These are phyloP conservation scores for Anthoceros angustus DNA, from an alignment of 225 moss, liverwort and hornwort genomes.

Conservation along the genomic window DNA sequence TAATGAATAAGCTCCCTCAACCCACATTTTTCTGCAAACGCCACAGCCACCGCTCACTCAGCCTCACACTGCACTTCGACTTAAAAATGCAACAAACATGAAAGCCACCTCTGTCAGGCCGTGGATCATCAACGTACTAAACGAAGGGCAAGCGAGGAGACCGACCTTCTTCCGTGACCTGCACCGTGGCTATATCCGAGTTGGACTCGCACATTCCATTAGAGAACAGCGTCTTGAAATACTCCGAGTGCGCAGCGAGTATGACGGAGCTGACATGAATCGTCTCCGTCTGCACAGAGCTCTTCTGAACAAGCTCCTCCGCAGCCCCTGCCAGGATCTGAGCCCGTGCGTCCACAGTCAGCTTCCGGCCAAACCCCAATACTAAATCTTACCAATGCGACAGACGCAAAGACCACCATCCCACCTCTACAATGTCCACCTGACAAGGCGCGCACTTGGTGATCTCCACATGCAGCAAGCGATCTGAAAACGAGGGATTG, in stretches of 20 bases:
- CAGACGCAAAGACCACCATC: neutral
- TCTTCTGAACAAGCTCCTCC: neutral
- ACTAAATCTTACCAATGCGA: neutral
- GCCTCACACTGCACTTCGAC: neutral
- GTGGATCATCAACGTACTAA: too few species aligned
- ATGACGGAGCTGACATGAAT: conserved; percentile 63
- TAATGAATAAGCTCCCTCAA: conserved; percentile 55
- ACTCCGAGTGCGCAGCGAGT: conserved; percentile 63
- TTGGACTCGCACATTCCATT: conserved; percentile 84
- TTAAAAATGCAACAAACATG: too few species aligned
- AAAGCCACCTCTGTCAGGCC: too few species aligned
- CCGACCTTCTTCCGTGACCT: conserved; percentile 51
- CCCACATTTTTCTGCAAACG: conserved; percentile 33
- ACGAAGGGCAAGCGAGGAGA: neutral
- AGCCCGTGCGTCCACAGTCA: neutral
- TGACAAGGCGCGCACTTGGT: neutral
- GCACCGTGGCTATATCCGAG: conserved; percentile 38
- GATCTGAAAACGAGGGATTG: conserved; percentile 58
- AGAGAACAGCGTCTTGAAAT: conserved; percentile 63
- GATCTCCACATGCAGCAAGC: conserved; percentile 42
- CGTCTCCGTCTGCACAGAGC: conserved; percentile 17
- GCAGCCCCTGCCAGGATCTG: neutral
- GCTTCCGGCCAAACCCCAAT: neutral
- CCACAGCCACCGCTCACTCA: neutral
- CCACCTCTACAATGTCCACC: conserved; percentile 1